Conservation (phyloP, 176 grass and related monocot genomes). For the Oryza officinalis region DNA sequence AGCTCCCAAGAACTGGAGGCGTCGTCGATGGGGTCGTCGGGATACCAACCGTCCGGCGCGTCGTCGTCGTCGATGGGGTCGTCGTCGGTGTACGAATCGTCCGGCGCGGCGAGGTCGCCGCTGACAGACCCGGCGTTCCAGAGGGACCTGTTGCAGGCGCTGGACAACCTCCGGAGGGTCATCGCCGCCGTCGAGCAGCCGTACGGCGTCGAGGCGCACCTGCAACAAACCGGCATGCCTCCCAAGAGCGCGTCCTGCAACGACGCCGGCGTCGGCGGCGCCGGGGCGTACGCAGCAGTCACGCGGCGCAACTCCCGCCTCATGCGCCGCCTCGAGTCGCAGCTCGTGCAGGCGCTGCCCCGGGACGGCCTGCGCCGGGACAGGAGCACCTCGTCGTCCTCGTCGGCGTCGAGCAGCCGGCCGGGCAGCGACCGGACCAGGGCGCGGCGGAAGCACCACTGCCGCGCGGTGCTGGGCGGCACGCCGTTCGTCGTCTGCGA, state of each 20-base stretch:
- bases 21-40: not conserved
- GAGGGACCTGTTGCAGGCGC: constrained; percentile 44
- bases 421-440: constrained; percentile 20
- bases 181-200: constrained; percentile 53
- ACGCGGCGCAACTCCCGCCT: constrained; percentile 47
- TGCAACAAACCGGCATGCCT: not conserved
- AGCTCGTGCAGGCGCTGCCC: constrained; percentile 47
- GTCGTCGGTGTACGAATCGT: constrained; percentile 4
- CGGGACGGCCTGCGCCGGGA: not conserved
- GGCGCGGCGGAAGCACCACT: constrained; percentile 36
- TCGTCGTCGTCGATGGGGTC: not conserved
- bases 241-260: constrained; percentile 24
- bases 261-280: not conserved
- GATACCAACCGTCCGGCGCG: not conserved
- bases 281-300: not conserved
- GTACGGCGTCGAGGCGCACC: not conserved
- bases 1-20: constrained; percentile 36
- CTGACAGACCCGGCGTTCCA: constrained; percentile 51
- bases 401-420: constrained; percentile 27
- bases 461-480: constrained; percentile 65
- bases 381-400: not conserved
- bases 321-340: constrained; percentile 56
- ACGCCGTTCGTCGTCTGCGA: constrained; percentile 73
- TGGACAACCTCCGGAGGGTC: constrained; percentile 53
- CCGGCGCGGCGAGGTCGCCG: not conserved